Percentiles rank a stretch among this genome's conserved stretches.
Evolutionary conservation across 164 flowering plant genomes (phyloP).

Genomic region (Sextonia rubra): DNA sequence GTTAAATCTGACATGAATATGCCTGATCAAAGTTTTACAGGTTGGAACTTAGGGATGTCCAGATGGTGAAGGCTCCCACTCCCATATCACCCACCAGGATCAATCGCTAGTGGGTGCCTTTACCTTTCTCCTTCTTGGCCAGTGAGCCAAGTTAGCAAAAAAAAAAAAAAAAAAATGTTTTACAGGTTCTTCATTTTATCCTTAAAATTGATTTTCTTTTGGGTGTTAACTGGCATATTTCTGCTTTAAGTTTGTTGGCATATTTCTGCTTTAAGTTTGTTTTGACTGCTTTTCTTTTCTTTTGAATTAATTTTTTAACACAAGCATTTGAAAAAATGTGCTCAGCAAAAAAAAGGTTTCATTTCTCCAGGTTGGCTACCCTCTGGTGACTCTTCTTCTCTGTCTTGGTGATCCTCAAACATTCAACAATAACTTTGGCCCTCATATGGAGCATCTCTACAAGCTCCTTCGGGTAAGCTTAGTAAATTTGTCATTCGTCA

Average conservation of each 20-base stretch:
- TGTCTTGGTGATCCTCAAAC: slow-evolving; percentile 95
- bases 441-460: slow-evolving; percentile 95
- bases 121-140: too few relatives aligned
- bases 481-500: background rate
- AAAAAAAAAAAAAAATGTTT: too few relatives aligned
- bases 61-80: too few relatives aligned
- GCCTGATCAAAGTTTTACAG: background rate
- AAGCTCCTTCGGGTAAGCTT: slow-evolving; percentile 84
- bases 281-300: slow-evolving; percentile 2
- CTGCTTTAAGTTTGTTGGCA: background rate
- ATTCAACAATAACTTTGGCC: slow-evolving; percentile 71
- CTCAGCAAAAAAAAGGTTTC: background rate
- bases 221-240: background rate
- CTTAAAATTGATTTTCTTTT: background rate
- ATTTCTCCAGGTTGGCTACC: slow-evolving; percentile 81
- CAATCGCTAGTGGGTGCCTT: too few relatives aligned
- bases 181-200: background rate
- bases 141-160: too few relatives aligned
- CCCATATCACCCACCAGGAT: too few relatives aligned
- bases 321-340: background rate
- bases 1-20: background rate
- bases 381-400: slow-evolving; percentile 94
- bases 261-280: background rate
- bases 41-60: too few relatives aligned
- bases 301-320: background rate